phyloP scores from a whole-genome alignment of 1,139 yeast species.

The Wickerhamomyces sp. region DNA sequence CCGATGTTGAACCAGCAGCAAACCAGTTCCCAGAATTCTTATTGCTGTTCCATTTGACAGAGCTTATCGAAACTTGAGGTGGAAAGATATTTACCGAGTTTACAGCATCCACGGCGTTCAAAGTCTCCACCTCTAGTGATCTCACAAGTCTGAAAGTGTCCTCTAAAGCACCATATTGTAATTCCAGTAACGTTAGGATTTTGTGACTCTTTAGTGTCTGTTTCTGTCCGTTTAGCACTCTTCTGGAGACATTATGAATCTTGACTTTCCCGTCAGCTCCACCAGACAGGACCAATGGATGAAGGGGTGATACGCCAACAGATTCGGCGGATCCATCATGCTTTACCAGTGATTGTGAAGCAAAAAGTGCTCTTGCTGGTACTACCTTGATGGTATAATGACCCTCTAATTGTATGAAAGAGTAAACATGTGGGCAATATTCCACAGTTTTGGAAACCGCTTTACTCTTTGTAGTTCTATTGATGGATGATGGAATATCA shows the following conservation, averaged over 20 bases:
- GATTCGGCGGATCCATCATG: constrained; percentile 36
- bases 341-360: constrained; percentile 32
- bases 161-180: constrained; percentile 33
- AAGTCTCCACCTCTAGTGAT: constrained; percentile 24
- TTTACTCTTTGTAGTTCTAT: constrained; percentile 32
- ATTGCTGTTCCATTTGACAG: constrained; percentile 61
- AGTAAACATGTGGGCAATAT: constrained; percentile 34
- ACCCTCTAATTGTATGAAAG: constrained; percentile 39
- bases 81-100: constrained; percentile 40
- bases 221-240: constrained; percentile 37
- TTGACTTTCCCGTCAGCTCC: constrained; percentile 55
- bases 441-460: constrained; percentile 28
- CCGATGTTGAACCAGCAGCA: constrained; percentile 64
- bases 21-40: constrained; percentile 48
- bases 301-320: constrained; percentile 38
- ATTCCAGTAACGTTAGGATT: constrained; percentile 30
- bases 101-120: constrained; percentile 23
- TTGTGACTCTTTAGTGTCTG: constrained; percentile 28
- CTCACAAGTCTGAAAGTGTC: constrained; percentile 35
- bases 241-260: constrained; percentile 37
- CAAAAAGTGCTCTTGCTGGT: constrained; percentile 34
- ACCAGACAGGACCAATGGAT: constrained; percentile 60
- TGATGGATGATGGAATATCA: constrained; percentile 35
- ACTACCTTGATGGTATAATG: constrained; percentile 31
- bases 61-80: constrained; percentile 46